These are phyloP conservation scores for Dioszegia hungarica DNA, from an alignment of 768 basidiomycete genomes.

Conservation along the genomic window DNA sequence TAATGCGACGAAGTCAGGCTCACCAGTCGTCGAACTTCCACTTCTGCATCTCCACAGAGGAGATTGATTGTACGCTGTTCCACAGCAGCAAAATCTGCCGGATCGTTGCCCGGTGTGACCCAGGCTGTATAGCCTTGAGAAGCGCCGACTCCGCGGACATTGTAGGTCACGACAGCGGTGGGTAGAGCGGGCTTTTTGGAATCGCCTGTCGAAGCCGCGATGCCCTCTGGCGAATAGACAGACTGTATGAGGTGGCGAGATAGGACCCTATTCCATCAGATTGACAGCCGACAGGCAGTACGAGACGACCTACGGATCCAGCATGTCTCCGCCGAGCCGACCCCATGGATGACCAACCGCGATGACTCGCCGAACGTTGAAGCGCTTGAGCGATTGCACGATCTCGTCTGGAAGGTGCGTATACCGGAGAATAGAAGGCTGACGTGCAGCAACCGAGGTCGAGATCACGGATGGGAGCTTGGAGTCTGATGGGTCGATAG, in stretches of 20 bases:
- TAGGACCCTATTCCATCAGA: slow-evolving; percentile 20
- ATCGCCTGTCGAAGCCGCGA: neutral
- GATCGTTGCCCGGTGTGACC: slow-evolving; percentile 20
- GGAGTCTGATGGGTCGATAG: neutral
- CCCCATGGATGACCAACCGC: slow-evolving; percentile 37
- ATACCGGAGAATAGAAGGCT: neutral
- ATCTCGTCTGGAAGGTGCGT: neutral
- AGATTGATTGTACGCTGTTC: slow-evolving; percentile 11
- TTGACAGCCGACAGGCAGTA: neutral
- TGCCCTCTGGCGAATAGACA: neutral
- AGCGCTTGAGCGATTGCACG: neutral
- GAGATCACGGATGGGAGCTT: neutral
- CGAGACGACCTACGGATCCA: slow-evolving; percentile 32
- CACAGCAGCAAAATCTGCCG: slow-evolving; percentile 26
- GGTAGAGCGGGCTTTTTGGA: neutral
- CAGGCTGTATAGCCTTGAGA: slow-evolving; percentile 13
- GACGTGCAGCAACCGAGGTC: neutral
- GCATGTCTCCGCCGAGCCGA: slow-evolving; percentile 31
- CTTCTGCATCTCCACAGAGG: neutral
- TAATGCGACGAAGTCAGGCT: neutral
- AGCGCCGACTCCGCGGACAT: slow-evolving; percentile 29
- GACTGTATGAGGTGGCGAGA: slow-evolving; percentile 22
- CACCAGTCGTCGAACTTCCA: neutral
- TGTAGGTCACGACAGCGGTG: slow-evolving; percentile 31
- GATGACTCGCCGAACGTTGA: slow-evolving; percentile 20